phyloP scores from a whole-genome alignment of 2,329 filamentous ascomycete species.

The Alternaria gaisen region DNA sequence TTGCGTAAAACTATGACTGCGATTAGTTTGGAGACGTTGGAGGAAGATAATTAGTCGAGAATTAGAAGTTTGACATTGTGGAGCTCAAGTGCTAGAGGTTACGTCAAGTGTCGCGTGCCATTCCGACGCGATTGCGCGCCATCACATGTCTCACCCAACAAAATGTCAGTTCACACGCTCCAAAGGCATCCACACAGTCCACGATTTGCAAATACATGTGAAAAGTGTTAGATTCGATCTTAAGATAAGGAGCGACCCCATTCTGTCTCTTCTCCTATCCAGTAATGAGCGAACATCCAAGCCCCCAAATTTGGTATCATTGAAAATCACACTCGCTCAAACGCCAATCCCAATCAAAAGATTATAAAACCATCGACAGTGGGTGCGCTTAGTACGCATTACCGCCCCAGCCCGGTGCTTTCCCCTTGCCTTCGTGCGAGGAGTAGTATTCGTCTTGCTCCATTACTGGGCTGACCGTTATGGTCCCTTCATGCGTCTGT shows the following conservation, averaged over 20 bases:
- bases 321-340: slow-evolving; percentile 26
- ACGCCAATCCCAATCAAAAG: slow-evolving; percentile 21
- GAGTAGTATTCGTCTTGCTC: slow-evolving; percentile 36
- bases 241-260: not conserved
- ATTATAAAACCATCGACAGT: not conserved
- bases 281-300: slow-evolving; percentile 25
- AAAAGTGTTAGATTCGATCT: not conserved
- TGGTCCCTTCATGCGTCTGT: slow-evolving; percentile 16
- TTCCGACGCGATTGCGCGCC: not conserved
- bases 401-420: slow-evolving; percentile 10
- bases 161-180: not conserved
- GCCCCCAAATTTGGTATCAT: slow-evolving; percentile 25
- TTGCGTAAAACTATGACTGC: not conserved
- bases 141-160: slow-evolving; percentile 3
- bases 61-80: slow-evolving; percentile 7
- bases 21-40: not conserved
- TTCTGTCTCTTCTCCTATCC: not conserved
- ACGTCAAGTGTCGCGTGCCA: slow-evolving; percentile 10
- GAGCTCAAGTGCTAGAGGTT: slow-evolving; percentile 11
- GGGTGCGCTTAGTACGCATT: slow-evolving; percentile 20
- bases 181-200: not conserved
- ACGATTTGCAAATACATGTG: fast-evolving
- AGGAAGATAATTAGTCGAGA: not conserved
- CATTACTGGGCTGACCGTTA: slow-evolving; percentile 28
- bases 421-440: slow-evolving; percentile 32